phyloP scores from a whole-genome alignment of 2,329 filamentous ascomycete species.

The Emericellopsis atlantica region DNA sequence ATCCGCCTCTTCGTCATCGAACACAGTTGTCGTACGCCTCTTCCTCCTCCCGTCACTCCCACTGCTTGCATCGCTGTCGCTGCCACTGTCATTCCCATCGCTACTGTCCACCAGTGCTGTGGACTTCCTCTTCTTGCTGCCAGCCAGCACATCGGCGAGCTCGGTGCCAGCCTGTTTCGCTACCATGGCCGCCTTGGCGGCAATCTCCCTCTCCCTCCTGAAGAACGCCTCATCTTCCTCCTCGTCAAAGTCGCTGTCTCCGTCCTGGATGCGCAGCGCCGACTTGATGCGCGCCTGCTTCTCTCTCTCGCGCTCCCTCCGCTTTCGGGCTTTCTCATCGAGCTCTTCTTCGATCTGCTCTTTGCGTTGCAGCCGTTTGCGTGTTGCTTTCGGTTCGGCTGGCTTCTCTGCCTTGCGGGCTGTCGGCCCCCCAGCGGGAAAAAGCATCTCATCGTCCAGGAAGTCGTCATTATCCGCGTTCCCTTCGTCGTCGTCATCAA shows the following conservation, averaged over 20 bases:
- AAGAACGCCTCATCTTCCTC: slow-evolving; percentile 65
- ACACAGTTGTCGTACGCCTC: slow-evolving; percentile 14
- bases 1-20: slow-evolving; percentile 15
- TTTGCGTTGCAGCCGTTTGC: slow-evolving; percentile 31
- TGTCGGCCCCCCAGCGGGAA: slow-evolving; percentile 57
- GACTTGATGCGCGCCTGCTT: slow-evolving; percentile 75
- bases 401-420: slow-evolving; percentile 38
- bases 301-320: slow-evolving; percentile 59
- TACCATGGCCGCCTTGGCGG: slow-evolving; percentile 28
- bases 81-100: slow-evolving; percentile 12
- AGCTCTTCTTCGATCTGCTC: slow-evolving; percentile 50
- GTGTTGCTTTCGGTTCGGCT: slow-evolving; percentile 35
- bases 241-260: slow-evolving; percentile 80
- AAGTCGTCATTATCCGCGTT: slow-evolving; percentile 23
- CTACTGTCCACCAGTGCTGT: slow-evolving; percentile 12
- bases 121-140: slow-evolving; percentile 17
- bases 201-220: slow-evolving; percentile 48
- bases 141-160: slow-evolving; percentile 2
- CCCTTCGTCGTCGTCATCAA: slow-evolving; percentile 60
- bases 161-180: slow-evolving; percentile 4
- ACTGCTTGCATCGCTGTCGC: slow-evolving; percentile 9
- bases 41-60: slow-evolving; percentile 23
- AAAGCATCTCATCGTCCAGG: slow-evolving; percentile 42
- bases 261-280: slow-evolving; percentile 65
- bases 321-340: slow-evolving; percentile 47